Conservation (phyloP, 345 rosid genomes). For the Orychophragmus violaceus region DNA sequence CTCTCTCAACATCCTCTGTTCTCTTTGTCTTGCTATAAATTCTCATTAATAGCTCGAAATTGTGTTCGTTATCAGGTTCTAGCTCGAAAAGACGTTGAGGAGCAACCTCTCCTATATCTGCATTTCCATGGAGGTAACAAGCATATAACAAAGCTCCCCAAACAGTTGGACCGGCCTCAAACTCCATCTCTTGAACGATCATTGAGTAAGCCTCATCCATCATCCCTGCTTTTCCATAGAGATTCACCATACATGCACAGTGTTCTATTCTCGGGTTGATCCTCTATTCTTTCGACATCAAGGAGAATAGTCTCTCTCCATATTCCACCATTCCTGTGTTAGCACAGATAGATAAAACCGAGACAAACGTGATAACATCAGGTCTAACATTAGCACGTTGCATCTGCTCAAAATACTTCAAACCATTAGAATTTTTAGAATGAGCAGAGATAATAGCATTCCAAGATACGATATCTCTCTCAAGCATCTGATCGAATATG, state of each 20-base stretch:
- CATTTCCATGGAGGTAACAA: conserved; percentile 56
- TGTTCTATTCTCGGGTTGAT: conserved; percentile 60
- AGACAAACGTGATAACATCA: conserved; percentile 72
- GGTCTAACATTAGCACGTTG: conserved; percentile 40
- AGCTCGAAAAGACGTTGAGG: conserved; percentile 64
- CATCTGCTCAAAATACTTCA: conserved; percentile 59
- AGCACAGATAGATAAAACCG: conserved; percentile 67
- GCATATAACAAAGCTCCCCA: conserved; percentile 89
- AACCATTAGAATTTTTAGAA: conserved; percentile 39
- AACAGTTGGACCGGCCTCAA: conserved; percentile 71
- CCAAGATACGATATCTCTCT: conserved; percentile 71
- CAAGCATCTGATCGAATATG: conserved; percentile 60
- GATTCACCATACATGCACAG: conserved; percentile 80
- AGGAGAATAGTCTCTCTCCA: conserved; percentile 53
- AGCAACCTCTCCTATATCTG: conserved; percentile 62
- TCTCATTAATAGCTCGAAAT: conserved; percentile 65
- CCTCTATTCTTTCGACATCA: conserved; percentile 45
- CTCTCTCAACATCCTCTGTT: conserved; percentile 49
- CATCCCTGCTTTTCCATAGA: conserved; percentile 70
- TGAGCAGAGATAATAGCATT: conserved; percentile 74
- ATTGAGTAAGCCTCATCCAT: conserved; percentile 52
- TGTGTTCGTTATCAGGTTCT: conserved; percentile 78
- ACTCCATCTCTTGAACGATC: conserved; percentile 49
- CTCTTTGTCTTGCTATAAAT: conserved; percentile 48
- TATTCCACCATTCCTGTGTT: conserved; percentile 53